Percentiles rank a stretch among this genome's conserved stretches.
Conservation (phyloP, 352 stramenopile species). For the Saprolegnia diclina region DNA sequence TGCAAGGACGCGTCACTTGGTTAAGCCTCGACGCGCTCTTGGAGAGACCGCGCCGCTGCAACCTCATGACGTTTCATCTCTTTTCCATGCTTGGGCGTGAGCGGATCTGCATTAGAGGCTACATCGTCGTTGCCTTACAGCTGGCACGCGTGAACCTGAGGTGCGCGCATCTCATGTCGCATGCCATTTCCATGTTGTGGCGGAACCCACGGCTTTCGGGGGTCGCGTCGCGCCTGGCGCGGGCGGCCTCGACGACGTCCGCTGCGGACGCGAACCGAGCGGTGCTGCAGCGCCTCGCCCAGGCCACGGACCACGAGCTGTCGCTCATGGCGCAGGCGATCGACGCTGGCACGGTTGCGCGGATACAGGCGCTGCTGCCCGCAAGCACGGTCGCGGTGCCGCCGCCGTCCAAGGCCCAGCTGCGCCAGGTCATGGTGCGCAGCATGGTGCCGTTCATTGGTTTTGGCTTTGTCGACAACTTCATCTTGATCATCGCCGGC, state of each 20-base stretch:
- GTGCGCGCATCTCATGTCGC: too few relatives aligned
- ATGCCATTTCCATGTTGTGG: not conserved
- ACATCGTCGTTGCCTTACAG: not conserved
- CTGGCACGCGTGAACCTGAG: not conserved
- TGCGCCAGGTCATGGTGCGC: conserved; percentile 23
- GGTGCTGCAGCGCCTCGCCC: conserved; percentile 9
- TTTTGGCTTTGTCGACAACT: conserved; percentile 98
- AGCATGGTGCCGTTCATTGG: conserved; percentile 92
- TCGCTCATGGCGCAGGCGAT: not conserved
- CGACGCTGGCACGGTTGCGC: not conserved
- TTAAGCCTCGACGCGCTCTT: too few relatives aligned
- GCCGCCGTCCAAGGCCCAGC: not conserved
- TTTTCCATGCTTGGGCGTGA: too few relatives aligned
- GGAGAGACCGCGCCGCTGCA: too few relatives aligned
- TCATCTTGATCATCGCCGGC: conserved; percentile 89
- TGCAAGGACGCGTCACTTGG: too few relatives aligned
- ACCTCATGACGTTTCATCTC: too few relatives aligned
- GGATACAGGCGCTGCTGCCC: conserved; percentile 4
- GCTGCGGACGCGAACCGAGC: not conserved
- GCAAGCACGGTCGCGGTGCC: not conserved
- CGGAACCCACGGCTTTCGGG: not conserved
- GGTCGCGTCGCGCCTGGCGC: not conserved
- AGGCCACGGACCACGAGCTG: conserved; percentile 7
- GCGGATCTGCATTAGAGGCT: too few relatives aligned
- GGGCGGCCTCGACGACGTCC: not conserved